Base-by-base conservation (phyloP, 2,329 filamentous ascomycete genomes). In the Xylaria sp. region DNA sequence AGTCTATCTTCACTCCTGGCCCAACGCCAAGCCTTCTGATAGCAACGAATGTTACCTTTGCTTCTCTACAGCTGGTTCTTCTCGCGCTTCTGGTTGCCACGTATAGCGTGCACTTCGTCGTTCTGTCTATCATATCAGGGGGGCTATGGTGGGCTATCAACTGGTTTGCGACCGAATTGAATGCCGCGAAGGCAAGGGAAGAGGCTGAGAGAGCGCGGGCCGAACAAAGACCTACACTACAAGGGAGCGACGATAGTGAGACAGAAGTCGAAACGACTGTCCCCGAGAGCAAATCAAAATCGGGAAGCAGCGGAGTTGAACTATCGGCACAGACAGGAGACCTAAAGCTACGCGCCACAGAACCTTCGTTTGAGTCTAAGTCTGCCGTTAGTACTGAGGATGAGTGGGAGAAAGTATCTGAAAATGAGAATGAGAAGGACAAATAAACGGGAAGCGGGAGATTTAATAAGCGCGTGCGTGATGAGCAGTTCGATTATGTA, bases 321-420 rank as follows among this genome's bases (percentile, higher is more conserved):
- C 75, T 81, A 16, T 74, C 79, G 25, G 82, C 84, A 74, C 71
- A 75, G 62, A 73, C 74, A 18, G 85, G 84, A 62, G 81, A 86
- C 71, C 77, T 89, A 72, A 88, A 86, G 80, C 84, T 83, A 60
- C 83, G 85, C 54, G 76, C 16, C 35, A 23, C 75, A 18, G 79
- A 74, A 66, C 69, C 74, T 53, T 74, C 79, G 57, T 78, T 81
- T 60, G 84, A 83, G 44, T 83, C 82, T 27, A 87, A 85, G 79
- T 89, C 87, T 54, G 85, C 86, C 61, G 85, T 81, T 23, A 95
- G 93, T 81, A 98, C 94, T 4, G 95, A 98, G 82, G 95, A 95
- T 77, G 95, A 98, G 82, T 98, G 95, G 95, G 95, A 98, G 84
- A 97, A 96, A 84, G 92, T 98, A 3, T 93, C 93, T 25, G 92